Evolutionary conservation across 1,284 basidiomycete genomes (phyloP), one percentile per base, ranked within the genome.

Genomic region (Peniophora sp.): DNA sequence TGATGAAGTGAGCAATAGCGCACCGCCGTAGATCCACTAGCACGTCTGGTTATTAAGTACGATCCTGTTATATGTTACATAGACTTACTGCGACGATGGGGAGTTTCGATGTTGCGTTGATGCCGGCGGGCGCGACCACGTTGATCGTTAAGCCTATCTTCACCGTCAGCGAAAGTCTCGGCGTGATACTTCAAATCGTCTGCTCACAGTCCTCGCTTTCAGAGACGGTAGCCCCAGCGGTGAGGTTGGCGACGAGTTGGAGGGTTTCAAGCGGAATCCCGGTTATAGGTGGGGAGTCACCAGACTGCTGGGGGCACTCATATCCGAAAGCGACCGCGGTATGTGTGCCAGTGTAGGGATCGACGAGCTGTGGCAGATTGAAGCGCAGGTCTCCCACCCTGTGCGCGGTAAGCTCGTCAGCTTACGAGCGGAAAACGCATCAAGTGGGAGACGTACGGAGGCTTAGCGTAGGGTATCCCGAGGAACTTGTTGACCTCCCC

Each of bases 401-500:
- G 22, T 16, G 6, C 22, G 39, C 5, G 20, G 8, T 16, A 10
- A 23, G 2, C n/a, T 10, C 5, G 23, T 16, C 9, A 45, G 47
- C 34, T 36, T 11, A 17, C 2, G 27, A 32, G 23, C 12, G 17
- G n/a, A n/a, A 16, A 8, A 1, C 25, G 34, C 12, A 0, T 41
- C 8, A n/a, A 16, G 47, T 34, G 36, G 43, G 14, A 34, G 17
- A 10, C 23, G n/a, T 52, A 69, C 66, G 71, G 71, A 2, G 72
- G 68, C 45, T 67, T 53, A 0, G 78, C 78, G 52, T 73, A 83
- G 0, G 78, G 78, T 25, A 81, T 77, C 0, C 78, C 77, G 1
- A 79, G 60, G 53, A 73, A 80, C 45, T 70, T 66, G n/a, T 63
- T 59, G 0, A 71, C 60, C 2, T 50, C 23, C 9, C 53, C 55